phyloP scores from a whole-genome alignment of 768 basidiomycete genomes.

The Collybiopsis confluens region DNA sequence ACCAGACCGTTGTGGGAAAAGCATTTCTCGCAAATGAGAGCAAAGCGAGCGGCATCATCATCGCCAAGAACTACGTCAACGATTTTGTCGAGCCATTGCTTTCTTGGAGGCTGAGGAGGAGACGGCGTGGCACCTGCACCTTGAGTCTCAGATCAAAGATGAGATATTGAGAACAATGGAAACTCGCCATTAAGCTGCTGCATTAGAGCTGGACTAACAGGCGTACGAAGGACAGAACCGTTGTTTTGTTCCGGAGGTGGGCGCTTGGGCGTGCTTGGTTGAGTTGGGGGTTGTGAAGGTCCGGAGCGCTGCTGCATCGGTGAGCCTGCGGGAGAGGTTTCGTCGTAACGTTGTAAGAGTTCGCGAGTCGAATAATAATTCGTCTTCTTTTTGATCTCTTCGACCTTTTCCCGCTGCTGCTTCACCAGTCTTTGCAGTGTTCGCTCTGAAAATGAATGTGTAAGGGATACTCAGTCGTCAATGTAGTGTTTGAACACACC shows the following conservation, averaged over 20 bases:
- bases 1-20: constrained; percentile 88
- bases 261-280: constrained; percentile 9
- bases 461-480: not conserved
- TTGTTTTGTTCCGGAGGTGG: constrained; percentile 20
- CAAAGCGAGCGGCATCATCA: constrained; percentile 68
- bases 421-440: constrained; percentile 69
- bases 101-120: constrained; percentile 46
- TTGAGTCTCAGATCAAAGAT: not conserved
- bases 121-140: constrained; percentile 13
- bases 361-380: constrained; percentile 92
- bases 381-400: constrained; percentile 97
- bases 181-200: constrained; percentile 24
- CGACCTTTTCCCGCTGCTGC: constrained; percentile 79
- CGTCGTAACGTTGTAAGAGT: constrained; percentile 88
- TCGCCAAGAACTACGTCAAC: constrained; percentile 86
- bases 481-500: constrained; percentile 42
- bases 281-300: constrained; percentile 21
- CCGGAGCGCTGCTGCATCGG: constrained; percentile 33
- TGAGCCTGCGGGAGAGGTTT: constrained; percentile 34
- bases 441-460: constrained; percentile 52
- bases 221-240: constrained; percentile 13
- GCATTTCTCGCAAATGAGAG: constrained; percentile 85
- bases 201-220: constrained; percentile 22
- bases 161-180: constrained; percentile 10
- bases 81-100: constrained; percentile 83